These are phyloP conservation scores for Penstemon eatonii DNA, from an alignment of 257 asterid genomes.

Conservation along the genomic window DNA sequence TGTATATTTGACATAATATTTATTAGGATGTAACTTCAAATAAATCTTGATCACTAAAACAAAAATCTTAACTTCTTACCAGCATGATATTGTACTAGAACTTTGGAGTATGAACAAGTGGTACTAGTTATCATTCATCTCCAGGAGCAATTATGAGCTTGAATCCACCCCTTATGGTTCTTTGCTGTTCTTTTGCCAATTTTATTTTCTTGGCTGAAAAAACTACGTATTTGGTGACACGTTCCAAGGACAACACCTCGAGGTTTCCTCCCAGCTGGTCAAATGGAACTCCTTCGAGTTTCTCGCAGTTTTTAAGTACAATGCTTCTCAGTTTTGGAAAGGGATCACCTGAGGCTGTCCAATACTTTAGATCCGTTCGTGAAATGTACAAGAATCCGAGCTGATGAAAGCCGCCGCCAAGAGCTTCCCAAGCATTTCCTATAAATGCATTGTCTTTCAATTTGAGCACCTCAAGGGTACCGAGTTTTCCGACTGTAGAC, in stretches of 20 bases:
- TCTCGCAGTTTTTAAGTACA: not conserved
- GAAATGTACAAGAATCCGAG: constrained; percentile 27
- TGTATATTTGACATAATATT: no score
- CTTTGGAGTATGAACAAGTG: no score
- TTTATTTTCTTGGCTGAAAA: no score
- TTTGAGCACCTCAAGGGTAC: no score
- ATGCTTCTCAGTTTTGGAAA: constrained; percentile 26
- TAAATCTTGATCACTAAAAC: no score
- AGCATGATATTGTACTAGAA: no score
- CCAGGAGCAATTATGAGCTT: no score
- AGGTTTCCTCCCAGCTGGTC: constrained; percentile 17
- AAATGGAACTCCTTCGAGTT: constrained; percentile 12
- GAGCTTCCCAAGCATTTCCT: constrained; percentile 27
- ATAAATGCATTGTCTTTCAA: constrained; percentile 8
- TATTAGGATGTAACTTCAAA: no score
- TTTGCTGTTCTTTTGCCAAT: no score
- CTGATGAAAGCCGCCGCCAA: not conserved
- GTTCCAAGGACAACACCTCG: constrained; percentile 18
- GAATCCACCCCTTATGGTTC: no score
- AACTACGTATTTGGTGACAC: not conserved
- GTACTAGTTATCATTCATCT: no score
- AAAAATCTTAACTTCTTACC: no score
- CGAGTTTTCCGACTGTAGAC: constrained; percentile 2
- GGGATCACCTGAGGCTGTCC: constrained; percentile 24
- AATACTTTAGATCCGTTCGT: constrained; percentile 15